Base-by-base conservation (phyloP, 805 yeast species). In the Saccharomycopsis sp. region DNA sequence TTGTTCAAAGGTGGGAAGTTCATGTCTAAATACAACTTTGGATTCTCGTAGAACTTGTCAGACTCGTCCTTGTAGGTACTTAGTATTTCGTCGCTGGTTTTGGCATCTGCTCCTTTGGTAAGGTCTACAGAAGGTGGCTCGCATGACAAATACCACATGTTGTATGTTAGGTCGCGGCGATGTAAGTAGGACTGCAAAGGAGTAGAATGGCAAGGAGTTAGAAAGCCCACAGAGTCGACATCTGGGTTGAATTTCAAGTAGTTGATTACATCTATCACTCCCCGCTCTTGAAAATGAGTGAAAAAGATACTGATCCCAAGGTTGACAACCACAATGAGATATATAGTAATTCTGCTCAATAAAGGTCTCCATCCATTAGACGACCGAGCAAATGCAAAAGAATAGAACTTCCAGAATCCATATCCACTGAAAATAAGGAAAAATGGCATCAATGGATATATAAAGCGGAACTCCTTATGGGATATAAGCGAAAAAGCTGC, bases 201-300 rank as follows among this genome's bases (percentile, higher is more conserved):
- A 0, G 97, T 92, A 0, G 98, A 91, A 70, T 94, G 99, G 66
- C 99, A 94, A 0, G 99, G 99, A 67, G 91, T 90, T 15, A 94
- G 70, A 64, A 94, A 89, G 0, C 97, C 96, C 29, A 91, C 71
- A 1, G 87, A 77, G 7, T 70, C 61, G 8, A 81, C 76, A 2
- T 67, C 64, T 2, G 71, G 65, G 37, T 74, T 68, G 21, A 70
- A 60, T 47, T 83, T 76, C 21, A 91, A 65, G 52, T 74, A 76
- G 14, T 79, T 70, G 12, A 87, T 76, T 0, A 91, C 85, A 44
- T 79, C 83, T 15, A 91, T 80, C 18, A 83, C 96, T 0, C 99
- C 99, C 18, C 87, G 75, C 71, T 94, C 99, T 67, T 94, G 92
- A 40, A 82, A 71, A n/a, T 76, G 76, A 0, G 89, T 77, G 63